phyloP scores from a whole-genome alignment of 2,329 filamentous ascomycete genomes.

The Hypoxylon sp. region DNA sequence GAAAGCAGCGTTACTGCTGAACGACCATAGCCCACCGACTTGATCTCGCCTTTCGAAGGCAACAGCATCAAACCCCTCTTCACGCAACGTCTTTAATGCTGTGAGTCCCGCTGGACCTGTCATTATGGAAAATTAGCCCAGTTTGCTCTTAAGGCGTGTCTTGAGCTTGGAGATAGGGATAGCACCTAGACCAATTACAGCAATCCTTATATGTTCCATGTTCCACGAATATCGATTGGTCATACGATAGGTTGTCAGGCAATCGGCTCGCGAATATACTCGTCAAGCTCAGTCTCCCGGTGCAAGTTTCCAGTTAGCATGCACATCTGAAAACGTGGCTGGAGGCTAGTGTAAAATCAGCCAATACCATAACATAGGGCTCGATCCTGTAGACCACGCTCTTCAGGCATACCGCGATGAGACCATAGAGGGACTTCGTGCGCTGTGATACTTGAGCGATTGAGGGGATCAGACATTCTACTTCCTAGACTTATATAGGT shows the following conservation, averaged over 20 bases:
- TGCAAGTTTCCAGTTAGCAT: background rate
- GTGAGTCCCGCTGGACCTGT: slow-evolving; percentile 57
- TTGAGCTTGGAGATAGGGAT: background rate
- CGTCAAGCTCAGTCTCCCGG: background rate
- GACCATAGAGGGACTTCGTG: background rate
- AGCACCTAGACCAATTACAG: slow-evolving; percentile 52
- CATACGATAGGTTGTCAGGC: background rate
- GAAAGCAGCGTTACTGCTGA: slow-evolving; percentile 52
- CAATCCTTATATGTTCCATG: slow-evolving; percentile 43
- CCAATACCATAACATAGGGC: background rate
- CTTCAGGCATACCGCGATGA: background rate
- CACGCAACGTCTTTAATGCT: slow-evolving; percentile 60
- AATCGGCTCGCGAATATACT: background rate
- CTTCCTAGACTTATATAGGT: background rate
- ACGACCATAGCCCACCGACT: slow-evolving; percentile 62
- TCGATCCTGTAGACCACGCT: background rate
- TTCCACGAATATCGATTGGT: background rate
- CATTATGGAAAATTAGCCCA: slow-evolving; percentile 12
- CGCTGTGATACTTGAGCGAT: background rate
- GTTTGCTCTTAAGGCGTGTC: background rate
- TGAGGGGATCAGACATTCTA: slow-evolving; percentile 1
- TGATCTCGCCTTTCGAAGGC: slow-evolving; percentile 61
- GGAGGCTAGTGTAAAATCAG: background rate
- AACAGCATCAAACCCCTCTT: slow-evolving; percentile 61
- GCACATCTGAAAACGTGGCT: background rate